phyloP scores from a whole-genome alignment of 306 rosid genomes.

The Cucurbita ficifolia region DNA sequence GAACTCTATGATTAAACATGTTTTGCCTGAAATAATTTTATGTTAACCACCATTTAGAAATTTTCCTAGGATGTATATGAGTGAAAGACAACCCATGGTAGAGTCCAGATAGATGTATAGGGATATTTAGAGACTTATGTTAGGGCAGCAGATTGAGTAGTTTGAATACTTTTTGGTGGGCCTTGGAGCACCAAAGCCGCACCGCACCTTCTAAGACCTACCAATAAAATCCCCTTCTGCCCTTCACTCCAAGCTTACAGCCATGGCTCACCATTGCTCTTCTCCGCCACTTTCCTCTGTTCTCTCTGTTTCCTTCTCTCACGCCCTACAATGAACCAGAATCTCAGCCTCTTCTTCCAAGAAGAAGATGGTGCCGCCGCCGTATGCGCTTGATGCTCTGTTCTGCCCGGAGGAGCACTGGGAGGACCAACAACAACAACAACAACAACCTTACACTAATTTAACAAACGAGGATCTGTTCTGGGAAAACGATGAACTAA shows the following conservation, averaged over 20 bases:
- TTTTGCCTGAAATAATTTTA: too few relatives aligned
- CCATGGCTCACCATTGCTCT: constrained; percentile 8
- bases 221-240: background rate
- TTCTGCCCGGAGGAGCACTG: constrained; percentile 62
- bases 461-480: constrained; percentile 27
- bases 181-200: background rate
- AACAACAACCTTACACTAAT: constrained; percentile 2
- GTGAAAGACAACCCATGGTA: too few relatives aligned
- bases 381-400: constrained; percentile 36
- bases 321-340: constrained; percentile 20
- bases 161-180: background rate
- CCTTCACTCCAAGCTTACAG: background rate
- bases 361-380: constrained; percentile 37
- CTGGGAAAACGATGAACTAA: constrained; percentile 62
- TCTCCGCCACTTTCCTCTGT: background rate
- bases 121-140: too few relatives aligned
- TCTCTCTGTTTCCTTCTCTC: background rate
- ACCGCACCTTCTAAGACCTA: background rate
- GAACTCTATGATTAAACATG: too few relatives aligned
- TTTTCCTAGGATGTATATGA: too few relatives aligned
- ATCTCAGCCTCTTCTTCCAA: constrained; percentile 22
- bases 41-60: too few relatives aligned
- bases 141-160: too few relatives aligned
- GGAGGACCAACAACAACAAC: constrained; percentile 14
- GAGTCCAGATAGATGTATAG: too few relatives aligned